These are phyloP conservation scores for Inga laurina DNA, from an alignment of 306 rosid genomes.

Conservation along the genomic window DNA sequence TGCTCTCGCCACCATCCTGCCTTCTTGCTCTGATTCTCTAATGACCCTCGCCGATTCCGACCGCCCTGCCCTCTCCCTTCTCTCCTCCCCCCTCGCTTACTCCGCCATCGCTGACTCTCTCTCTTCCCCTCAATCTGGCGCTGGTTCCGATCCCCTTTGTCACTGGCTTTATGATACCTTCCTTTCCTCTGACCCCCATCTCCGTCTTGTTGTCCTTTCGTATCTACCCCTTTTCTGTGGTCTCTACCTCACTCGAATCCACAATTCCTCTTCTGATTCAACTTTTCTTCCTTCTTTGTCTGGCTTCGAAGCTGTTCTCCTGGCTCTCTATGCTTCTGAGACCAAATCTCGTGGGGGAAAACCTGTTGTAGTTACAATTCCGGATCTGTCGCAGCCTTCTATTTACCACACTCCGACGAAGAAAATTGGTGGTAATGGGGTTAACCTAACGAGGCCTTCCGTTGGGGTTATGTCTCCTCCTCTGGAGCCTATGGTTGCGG, in stretches of 20 bases:
- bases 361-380: slow-evolving; percentile 72
- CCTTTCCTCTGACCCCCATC: slow-evolving; percentile 84
- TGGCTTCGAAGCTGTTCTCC: slow-evolving; percentile 92
- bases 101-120: slow-evolving; percentile 56
- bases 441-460: slow-evolving; percentile 37
- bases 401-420: slow-evolving; percentile 71
- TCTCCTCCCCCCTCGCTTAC: slow-evolving; percentile 74
- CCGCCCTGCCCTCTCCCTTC: slow-evolving; percentile 95
- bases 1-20: slow-evolving; percentile 67
- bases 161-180: slow-evolving; percentile 97
- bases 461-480: slow-evolving; percentile 73
- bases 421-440: slow-evolving; percentile 20
- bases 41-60: slow-evolving; percentile 89
- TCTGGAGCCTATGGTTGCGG: slow-evolving; percentile 76
- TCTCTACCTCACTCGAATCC: slow-evolving; percentile 79
- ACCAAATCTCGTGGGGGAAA: slow-evolving; percentile 78
- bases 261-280: slow-evolving; percentile 56
- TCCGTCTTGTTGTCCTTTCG: slow-evolving; percentile 87
- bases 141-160: slow-evolving; percentile 89
- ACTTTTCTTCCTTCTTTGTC: slow-evolving; percentile 70
- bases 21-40: slow-evolving; percentile 45
- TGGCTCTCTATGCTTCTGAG: slow-evolving; percentile 83
- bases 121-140: slow-evolving; percentile 54
- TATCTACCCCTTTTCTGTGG: slow-evolving; percentile 83
- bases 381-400: slow-evolving; percentile 89